Conservation (phyloP, 1,284 basidiomycete genomes). For the Ustanciosporium gigantosporum region DNA sequence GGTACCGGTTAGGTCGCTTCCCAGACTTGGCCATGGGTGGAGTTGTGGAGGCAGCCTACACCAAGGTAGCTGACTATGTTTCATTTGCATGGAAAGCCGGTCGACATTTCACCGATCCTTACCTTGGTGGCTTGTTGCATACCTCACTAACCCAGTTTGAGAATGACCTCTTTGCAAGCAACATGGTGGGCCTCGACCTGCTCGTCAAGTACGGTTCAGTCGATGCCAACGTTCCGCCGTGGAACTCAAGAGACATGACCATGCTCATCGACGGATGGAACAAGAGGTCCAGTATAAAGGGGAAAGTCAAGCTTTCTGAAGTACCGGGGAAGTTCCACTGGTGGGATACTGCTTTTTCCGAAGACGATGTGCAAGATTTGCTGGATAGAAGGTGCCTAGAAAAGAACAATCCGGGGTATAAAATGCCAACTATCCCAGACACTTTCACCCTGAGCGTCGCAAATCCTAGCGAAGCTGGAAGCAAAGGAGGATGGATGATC, state of each 20-base stretch:
- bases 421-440: slow-evolving; percentile 13
- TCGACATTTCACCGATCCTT: slow-evolving; percentile 76
- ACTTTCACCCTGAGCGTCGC: slow-evolving; percentile 72
- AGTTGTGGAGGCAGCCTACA: slow-evolving; percentile 24
- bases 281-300: slow-evolving; percentile 38
- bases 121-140: slow-evolving; percentile 72
- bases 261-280: slow-evolving; percentile 68
- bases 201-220: slow-evolving; percentile 76
- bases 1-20: slow-evolving; percentile 75
- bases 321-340: slow-evolving; percentile 71
- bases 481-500: slow-evolving; percentile 71
- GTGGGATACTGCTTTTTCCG: slow-evolving; percentile 70
- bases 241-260: slow-evolving; percentile 74
- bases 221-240: slow-evolving; percentile 78
- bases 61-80: slow-evolving; percentile 75
- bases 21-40: slow-evolving; percentile 73
- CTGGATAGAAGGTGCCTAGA: slow-evolving; percentile 10
- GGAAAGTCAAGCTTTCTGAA: slow-evolving; percentile 65
- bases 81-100: slow-evolving; percentile 69
- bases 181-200: slow-evolving; percentile 70
- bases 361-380: slow-evolving; percentile 66
- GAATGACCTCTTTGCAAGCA: slow-evolving; percentile 81
- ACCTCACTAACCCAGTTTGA: slow-evolving; percentile 77
- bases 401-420: slow-evolving; percentile 8
- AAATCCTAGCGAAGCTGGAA: slow-evolving; percentile 69